These are phyloP conservation scores for Microsporum canis DNA, from an alignment of 2,329 filamentous ascomycete species.

Conservation along the genomic window DNA sequence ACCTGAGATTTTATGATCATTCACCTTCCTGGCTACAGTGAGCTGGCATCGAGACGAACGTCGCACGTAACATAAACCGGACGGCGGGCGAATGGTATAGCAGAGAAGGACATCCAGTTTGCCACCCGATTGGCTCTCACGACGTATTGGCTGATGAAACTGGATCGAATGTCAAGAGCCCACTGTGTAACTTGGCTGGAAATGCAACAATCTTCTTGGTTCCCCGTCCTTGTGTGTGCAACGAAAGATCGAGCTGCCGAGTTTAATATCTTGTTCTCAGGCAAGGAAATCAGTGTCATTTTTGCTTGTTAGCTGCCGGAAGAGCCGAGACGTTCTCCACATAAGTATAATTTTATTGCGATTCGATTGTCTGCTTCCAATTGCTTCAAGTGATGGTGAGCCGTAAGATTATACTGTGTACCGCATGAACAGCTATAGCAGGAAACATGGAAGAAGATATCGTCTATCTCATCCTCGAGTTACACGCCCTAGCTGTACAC, in stretches of 20 bases:
- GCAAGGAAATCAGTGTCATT: not conserved
- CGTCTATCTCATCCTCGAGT: not conserved
- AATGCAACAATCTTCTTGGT: not conserved
- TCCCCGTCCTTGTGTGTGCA: not conserved
- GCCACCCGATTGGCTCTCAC: not conserved
- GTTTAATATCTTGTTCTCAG: not conserved
- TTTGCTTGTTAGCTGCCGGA: not conserved
- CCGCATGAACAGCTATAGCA: not conserved
- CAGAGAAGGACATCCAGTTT: not conserved
- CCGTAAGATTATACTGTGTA: not conserved
- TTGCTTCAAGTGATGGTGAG: no score
- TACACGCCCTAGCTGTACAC: not conserved
- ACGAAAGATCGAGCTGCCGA: not conserved
- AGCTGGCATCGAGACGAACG: not conserved
- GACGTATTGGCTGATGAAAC: not conserved
- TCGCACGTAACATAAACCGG: not conserved
- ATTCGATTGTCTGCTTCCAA: not conserved
- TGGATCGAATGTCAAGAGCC: not conserved
- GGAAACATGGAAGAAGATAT: not conserved
- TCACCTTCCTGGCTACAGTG: not conserved
- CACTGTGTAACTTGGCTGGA: not conserved
- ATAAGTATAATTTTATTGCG: not conserved
- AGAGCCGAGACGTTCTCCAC: not conserved
- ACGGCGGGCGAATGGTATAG: not conserved
- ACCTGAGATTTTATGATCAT: not conserved